phyloP scores from a whole-genome alignment of 139 green algal species.

The Haematococcus lacustris region DNA sequence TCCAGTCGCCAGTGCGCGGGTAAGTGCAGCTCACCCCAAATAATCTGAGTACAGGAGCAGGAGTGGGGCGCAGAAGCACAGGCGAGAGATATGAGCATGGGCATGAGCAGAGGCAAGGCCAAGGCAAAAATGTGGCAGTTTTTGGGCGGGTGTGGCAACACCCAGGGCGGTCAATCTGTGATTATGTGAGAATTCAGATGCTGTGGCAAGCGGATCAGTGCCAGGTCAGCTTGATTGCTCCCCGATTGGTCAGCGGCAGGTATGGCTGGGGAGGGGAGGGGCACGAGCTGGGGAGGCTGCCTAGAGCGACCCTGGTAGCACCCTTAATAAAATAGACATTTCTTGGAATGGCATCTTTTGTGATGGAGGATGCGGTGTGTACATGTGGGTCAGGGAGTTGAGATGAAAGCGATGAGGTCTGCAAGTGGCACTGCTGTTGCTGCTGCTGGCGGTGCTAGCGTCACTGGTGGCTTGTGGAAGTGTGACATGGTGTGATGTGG shows the following conservation, averaged over 20 bases:
- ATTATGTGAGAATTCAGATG: background rate
- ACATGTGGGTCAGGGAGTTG: background rate
- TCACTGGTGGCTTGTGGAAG: background rate
- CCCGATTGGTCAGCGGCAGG: too few relatives aligned
- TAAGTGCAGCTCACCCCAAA: slow-evolving; percentile 1
- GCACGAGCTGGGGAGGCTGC: too few relatives aligned
- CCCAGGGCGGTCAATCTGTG: background rate
- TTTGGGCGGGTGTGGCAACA: background rate
- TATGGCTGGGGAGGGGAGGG: too few relatives aligned
- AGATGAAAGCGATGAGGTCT: too few relatives aligned
- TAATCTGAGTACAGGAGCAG: background rate
- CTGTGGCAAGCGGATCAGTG: background rate
- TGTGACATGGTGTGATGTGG: background rate
- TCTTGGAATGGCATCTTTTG: too few relatives aligned
- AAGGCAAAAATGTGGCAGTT: background rate
- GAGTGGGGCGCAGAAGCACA: too few relatives aligned
- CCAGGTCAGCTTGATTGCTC: too few relatives aligned
- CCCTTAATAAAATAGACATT: too few relatives aligned
- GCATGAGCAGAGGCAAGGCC: background rate
- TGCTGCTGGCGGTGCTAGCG: background rate
- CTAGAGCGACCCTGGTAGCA: too few relatives aligned
- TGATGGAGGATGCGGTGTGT: background rate
- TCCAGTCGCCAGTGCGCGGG: slow-evolving; percentile 3
- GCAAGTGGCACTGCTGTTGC: background rate
- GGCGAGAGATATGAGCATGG: too few relatives aligned